These are phyloP conservation scores for Protoeuglena noctilucae DNA, from an alignment of 139 green algal genomes.

Conservation along the genomic window DNA sequence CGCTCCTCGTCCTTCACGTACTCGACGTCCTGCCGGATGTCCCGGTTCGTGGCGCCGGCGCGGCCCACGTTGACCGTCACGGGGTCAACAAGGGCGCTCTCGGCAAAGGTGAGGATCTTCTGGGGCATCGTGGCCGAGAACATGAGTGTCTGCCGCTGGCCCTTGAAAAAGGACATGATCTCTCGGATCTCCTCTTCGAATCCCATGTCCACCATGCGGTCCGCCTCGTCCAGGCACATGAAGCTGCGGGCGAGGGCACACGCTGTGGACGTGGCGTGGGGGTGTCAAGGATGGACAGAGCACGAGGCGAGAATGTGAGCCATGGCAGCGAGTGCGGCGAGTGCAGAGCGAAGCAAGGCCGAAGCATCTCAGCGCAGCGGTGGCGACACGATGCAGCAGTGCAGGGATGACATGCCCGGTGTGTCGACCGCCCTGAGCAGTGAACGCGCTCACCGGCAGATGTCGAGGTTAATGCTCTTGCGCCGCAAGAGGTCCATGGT, in stretches of 20 bases:
- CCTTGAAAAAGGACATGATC: constrained; percentile 46
- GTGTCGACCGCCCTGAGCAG: background rate
- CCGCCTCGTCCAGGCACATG: constrained; percentile 92
- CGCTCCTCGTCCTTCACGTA: constrained; percentile 97
- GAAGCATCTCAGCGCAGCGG: too few species aligned
- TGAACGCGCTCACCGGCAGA: constrained; percentile 27
- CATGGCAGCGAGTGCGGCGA: too few species aligned
- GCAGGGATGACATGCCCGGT: background rate
- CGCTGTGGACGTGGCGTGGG: too few species aligned
- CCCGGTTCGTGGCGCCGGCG: constrained; percentile 84
- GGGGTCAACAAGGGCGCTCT: constrained; percentile 80
- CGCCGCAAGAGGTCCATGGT: constrained; percentile 91
- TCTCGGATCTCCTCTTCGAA: constrained; percentile 90
- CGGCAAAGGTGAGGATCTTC: constrained; percentile 95
- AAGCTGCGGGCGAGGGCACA: constrained; percentile 49
- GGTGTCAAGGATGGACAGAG: too few species aligned
- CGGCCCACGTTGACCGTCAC: constrained; percentile 81
- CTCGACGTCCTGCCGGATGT: constrained; percentile 96
- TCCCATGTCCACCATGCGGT: constrained; percentile 93
- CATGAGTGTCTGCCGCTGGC: constrained; percentile 92
- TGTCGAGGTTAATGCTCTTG: constrained; percentile 77
- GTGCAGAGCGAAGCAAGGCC: too few species aligned
- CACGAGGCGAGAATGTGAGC: too few species aligned
- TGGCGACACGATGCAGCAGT: too few species aligned
- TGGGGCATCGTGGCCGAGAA: constrained; percentile 95